Percentiles rank a stretch among this genome's conserved stretches.
These are phyloP conservation scores for Aspergillus carlsbadensis DNA, from an alignment of 495 filamentous ascomycete species.

Conservation along the genomic window DNA sequence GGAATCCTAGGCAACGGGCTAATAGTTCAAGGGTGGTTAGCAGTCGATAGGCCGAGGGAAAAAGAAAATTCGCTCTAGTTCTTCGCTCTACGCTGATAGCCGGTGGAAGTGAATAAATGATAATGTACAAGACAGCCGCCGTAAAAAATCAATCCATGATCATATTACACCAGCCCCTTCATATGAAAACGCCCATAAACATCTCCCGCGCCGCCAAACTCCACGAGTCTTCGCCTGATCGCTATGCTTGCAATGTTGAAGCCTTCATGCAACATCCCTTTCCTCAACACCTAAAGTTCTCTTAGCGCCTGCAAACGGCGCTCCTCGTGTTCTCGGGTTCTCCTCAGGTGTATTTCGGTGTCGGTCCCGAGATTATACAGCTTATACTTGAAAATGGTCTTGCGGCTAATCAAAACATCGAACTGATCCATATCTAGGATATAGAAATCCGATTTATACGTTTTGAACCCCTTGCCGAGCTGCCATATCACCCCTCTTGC, in stretches of 20 bases:
- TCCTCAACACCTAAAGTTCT: no score
- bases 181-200: neutral
- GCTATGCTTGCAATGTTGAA: no score
- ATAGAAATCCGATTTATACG: neutral
- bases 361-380: neutral
- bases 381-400: neutral
- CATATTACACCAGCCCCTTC: neutral
- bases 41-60: neutral
- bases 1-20: neutral
- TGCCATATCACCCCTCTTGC: neutral
- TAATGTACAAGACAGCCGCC: neutral
- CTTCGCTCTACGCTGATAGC: neutral
- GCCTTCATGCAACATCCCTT: no score
- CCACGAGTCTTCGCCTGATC: neutral
- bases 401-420: constrained; percentile 2
- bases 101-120: neutral
- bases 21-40: neutral
- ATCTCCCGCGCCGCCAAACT: neutral
- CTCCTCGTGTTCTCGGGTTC: neutral
- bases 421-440: neutral
- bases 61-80: neutral
- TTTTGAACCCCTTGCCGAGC: neutral
- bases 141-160: neutral
- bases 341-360: neutral
- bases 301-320: no score